These are phyloP conservation scores for Candida glucosophila DNA, from an alignment of 1,139 yeast species.

Conservation along the genomic window DNA sequence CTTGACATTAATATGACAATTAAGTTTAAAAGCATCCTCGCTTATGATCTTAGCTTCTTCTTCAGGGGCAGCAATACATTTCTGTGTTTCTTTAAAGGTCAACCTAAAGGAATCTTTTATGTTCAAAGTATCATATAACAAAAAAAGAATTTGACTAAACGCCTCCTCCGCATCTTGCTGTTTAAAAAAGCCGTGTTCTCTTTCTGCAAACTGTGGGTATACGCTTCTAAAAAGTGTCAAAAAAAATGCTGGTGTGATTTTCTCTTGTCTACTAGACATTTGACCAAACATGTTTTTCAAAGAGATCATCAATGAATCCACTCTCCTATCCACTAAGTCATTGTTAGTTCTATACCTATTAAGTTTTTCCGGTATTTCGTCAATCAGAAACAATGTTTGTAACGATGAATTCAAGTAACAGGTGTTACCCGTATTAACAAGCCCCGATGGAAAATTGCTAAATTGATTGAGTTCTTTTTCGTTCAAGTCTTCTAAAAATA, in stretches of 20 bases:
- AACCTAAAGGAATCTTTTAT: constrained; percentile 57
- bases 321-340: constrained; percentile 7
- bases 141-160: constrained; percentile 65
- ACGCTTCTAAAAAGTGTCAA: constrained; percentile 52
- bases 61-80: constrained; percentile 50
- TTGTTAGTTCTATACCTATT: constrained; percentile 6
- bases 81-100: constrained; percentile 52
- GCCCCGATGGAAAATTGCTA: constrained; percentile 64
- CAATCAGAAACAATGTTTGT: constrained; percentile 66
- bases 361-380: constrained; percentile 42
- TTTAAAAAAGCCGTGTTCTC: constrained; percentile 61
- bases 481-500: constrained; percentile 65
- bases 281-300: constrained; percentile 37
- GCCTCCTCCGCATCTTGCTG: constrained; percentile 99
- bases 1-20: constrained; percentile 78
- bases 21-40: constrained; percentile 60
- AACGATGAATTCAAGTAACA: constrained; percentile 89
- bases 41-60: constrained; percentile 42
- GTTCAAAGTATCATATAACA: constrained; percentile 41
- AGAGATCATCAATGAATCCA: constrained; percentile 12
- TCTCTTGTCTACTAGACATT: constrained; percentile 39
- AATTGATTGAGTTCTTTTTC: constrained; percentile 31
- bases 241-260: constrained; percentile 54
- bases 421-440: constrained; percentile 85
- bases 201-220: constrained; percentile 88